phyloP scores from a whole-genome alignment of 805 yeast genomes.

The Lipomyces chichibuensis region DNA sequence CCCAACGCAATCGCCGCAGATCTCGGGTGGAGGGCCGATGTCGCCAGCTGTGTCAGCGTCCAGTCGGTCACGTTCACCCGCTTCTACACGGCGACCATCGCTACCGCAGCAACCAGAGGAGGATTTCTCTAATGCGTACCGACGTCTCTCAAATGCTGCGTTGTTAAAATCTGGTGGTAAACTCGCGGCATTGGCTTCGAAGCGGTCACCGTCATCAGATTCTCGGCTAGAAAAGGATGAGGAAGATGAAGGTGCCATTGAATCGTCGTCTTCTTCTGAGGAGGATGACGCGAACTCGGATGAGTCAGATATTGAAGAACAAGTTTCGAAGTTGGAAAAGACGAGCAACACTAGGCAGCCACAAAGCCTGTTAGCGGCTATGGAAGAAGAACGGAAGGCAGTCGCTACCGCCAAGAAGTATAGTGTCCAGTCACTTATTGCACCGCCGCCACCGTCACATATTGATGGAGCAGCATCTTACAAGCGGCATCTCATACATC shows the following conservation, averaged over 20 bases:
- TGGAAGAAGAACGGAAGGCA: conserved; percentile 40
- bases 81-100: conserved; percentile 14
- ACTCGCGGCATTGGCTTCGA: conserved; percentile 28
- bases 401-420: conserved; percentile 34
- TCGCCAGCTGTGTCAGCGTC: conserved; percentile 20
- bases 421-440: conserved; percentile 37
- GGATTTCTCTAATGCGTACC: conserved; percentile 36
- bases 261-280: conserved; percentile 32
- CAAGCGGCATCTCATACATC: conserved; percentile 63
- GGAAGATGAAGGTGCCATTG: conserved; percentile 36
- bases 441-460: conserved; percentile 38
- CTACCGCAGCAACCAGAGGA: conserved; percentile 9
- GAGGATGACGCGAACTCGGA: conserved; percentile 36
- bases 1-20: conserved; percentile 18
- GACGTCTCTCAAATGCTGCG: conserved; percentile 35
- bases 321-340: conserved; percentile 4
- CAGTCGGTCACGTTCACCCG: conserved; percentile 21
- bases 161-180: conserved; percentile 37
- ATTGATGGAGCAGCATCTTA: conserved; percentile 56
- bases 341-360: conserved; percentile 25
- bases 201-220: conserved; percentile 29
- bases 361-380: conserved; percentile 39
- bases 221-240: conserved; percentile 36
- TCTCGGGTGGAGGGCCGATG: conserved; percentile 11
- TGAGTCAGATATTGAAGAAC: conserved; percentile 33